Base-by-base conservation (phyloP, 495 filamentous ascomycete species). In the Penicillium bialowiezense region DNA sequence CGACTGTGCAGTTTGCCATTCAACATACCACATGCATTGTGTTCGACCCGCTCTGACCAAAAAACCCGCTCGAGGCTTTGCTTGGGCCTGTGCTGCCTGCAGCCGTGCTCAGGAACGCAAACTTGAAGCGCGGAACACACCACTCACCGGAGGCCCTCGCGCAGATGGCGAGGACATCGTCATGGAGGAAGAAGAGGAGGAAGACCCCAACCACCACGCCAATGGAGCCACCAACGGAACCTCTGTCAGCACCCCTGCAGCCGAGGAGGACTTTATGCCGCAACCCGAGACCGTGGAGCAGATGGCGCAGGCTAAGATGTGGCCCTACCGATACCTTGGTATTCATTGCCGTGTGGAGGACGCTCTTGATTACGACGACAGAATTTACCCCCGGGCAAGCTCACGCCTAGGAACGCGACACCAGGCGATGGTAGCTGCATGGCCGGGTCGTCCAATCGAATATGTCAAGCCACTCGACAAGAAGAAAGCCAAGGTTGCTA, bases 11-110 rank as follows among this genome's bases (percentile, higher is more conserved):
- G 88, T 95, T 44, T 99, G 93, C 68, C 80, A 82, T 56, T 83
- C 90, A 59, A 97, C 92, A 7, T 99, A 97, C 72, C 93, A 99
- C 71, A 97, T 99, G 93, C 88, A 88, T 62, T 99, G 93, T 63
- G 95, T 99, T 38, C 87, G 86, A 46, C 93, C 93, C 26, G 90
- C 89, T 31, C 66, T 99, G 49, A 82, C 90, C 32, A 97, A 97
- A 67, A 99, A 99, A 70, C 93, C 93, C 15, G 95, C 93, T 37
- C 86, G 93, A 67, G 93, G 93, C 32, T 99, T 99, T 72, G 93
- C 90, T 7, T 99, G 93, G 93, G 88, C 93, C 13, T 99, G 93
- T 68, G 93, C 88, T 19, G 86, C 93, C 46, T 99, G 93, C 69
- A 96, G 89, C 63, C 86, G 91, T 55, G 90, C 88, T 19, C 91